Evolutionary conservation across 2,329 filamentous ascomycete species (phyloP).

Genomic region (Aspergillus ochraceoroseus): DNA sequence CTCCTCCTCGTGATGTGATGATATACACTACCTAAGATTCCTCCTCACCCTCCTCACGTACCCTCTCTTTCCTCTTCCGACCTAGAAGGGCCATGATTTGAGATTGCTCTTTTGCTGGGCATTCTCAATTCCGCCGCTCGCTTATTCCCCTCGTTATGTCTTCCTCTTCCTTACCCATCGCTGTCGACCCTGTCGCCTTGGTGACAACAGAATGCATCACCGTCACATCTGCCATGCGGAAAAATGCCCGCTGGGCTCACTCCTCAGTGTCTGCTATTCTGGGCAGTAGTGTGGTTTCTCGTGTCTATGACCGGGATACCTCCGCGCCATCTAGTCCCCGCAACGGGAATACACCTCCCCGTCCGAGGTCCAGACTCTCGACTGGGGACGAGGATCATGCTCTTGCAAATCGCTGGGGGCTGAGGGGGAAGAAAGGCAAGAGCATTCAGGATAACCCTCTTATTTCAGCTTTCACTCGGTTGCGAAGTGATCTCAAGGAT

Average conservation of each 20-base stretch:
- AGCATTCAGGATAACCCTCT: slow-evolving; percentile 96
- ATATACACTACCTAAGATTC: slow-evolving; percentile 7
- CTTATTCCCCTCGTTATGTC: slow-evolving; percentile 31
- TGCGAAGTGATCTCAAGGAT: slow-evolving; percentile 79
- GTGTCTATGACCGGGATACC: slow-evolving; percentile 43
- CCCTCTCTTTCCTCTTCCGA: neutral
- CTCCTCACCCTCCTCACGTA: slow-evolving; percentile 2
- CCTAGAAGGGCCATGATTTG: slow-evolving; percentile 20
- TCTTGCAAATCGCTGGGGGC: slow-evolving; percentile 80
- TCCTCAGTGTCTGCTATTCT: slow-evolving; percentile 94
- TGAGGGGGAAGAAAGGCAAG: slow-evolving; percentile 91
- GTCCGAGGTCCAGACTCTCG: slow-evolving; percentile 21
- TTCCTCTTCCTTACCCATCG: slow-evolving; percentile 59
- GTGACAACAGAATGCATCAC: slow-evolving; percentile 99
- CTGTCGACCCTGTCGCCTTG: slow-evolving; percentile 83
- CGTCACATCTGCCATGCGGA: slow-evolving; percentile 96
- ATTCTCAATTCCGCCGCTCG: slow-evolving; percentile 15
- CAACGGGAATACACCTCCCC: slow-evolving; percentile 23
- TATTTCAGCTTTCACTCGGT: slow-evolving; percentile 86
- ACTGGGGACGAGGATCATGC: slow-evolving; percentile 41
- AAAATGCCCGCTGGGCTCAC: slow-evolving; percentile 91
- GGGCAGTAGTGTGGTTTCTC: slow-evolving; percentile 58
- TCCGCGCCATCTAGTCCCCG: slow-evolving; percentile 38
- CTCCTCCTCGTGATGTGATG: slow-evolving; percentile 3
- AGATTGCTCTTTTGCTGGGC: slow-evolving; percentile 16